Base-by-base conservation (phyloP, 2,329 filamentous ascomycete species). In the Venturia nashicola region DNA sequence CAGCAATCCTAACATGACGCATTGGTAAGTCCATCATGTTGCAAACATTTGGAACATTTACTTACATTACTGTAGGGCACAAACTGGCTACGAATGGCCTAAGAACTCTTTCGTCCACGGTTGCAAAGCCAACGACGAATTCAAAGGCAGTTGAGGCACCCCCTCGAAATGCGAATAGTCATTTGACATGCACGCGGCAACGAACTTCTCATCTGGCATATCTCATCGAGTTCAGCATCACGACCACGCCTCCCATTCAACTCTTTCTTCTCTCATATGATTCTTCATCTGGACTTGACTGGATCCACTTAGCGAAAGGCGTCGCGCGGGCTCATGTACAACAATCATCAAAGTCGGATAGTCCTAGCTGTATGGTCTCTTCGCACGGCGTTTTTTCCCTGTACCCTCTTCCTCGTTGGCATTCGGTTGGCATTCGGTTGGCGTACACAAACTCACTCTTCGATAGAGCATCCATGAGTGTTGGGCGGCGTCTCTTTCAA, bases 1-100 rank as follows among this genome's bases (percentile, higher is more conserved):
- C 69, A 75, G 76, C 63, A 87, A 88, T 70, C 76, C 79, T 36
- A 89, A 90, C 69, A 69, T 84, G 65, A 89, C 87, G 9, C 74
- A 75, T 63, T 88, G 86, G 85, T 85, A 79, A 69, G 79, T 72
- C 16, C 61, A 1, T 3, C 27, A 18, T 3, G 36, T 16, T 12
- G 12, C n/a, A 23, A 54, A 8, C 34, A 39, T 23, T n/a, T n/a
- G 23, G 23, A 16, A 36, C 36, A 42, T 44, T n/a, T 57, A 48
- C 65, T 72, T 65, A 70, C 65, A 39, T 16, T 7, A 23, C 23
- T 63, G 16, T 66, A 80, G 78, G 77, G 66, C 71, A 64, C 70
- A 75, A 66, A 82, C 84, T 40, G 77, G 77, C 12, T 86, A 83
- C 67, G 68, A 73, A 2, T 86, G 83, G 83, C 86, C 86, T 2